A percentile compares a stretch with the other conserved stretches of the same genome.
Evolutionary conservation across 177 flowering plant genomes (phyloP).

Genomic region (Vitis hybrid): DNA sequence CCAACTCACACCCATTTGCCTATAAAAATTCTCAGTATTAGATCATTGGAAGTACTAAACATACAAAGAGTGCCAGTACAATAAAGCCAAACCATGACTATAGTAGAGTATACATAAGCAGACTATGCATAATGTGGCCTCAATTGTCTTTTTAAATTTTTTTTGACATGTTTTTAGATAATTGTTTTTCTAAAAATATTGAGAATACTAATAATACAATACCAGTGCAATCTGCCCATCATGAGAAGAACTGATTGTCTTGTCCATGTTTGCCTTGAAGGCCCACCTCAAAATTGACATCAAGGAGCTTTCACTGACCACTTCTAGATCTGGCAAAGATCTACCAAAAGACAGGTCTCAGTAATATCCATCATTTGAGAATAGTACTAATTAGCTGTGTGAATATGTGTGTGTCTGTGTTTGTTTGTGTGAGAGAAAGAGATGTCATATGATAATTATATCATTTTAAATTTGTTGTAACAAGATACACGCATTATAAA

Average conservation of each 20-base stretch:
- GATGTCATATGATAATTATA: neutral
- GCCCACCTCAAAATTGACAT: constrained; percentile 55
- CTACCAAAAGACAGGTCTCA: constrained; percentile 21
- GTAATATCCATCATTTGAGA: constrained; percentile 1
- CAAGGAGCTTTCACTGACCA: constrained; percentile 44
- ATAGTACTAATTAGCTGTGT: neutral
- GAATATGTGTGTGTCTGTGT: too few relatives aligned
- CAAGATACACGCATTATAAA: neutral
- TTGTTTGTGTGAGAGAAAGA: neutral
- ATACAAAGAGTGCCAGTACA: neutral
- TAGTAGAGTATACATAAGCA: neutral
- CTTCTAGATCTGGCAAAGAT: constrained; percentile 50
- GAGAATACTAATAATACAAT: constrained; percentile 13
- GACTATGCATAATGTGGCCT: too few relatives aligned
- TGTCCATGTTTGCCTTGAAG: constrained; percentile 52
- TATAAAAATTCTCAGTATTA: constrained; percentile 22
- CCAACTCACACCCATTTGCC: constrained; percentile 78
- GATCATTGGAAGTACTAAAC: neutral
- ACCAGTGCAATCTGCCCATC: constrained; percentile 49
- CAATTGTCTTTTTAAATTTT: too few relatives aligned
- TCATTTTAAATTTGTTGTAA: neutral
- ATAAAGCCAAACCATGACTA: neutral
- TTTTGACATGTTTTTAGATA: neutral
- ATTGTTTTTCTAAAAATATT: neutral
- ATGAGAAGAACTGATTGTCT: constrained; percentile 37